Evolutionary conservation across 805 yeast genomes (phyloP).

Genomic region (Wickerhamiella sergipiensis): DNA sequence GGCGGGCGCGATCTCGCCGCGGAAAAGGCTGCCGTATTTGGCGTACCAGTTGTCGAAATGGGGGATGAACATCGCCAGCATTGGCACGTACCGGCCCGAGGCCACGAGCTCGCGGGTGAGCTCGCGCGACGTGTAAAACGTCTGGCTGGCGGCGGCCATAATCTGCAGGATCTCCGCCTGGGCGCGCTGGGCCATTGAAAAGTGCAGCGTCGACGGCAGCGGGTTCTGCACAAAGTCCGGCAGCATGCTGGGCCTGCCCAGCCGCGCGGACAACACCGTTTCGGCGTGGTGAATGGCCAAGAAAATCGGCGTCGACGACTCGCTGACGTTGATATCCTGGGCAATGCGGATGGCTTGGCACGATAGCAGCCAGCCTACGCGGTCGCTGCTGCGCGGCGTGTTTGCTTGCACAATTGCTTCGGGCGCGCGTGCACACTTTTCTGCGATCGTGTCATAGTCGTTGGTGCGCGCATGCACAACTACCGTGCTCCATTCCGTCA

Average conservation of each 20-base stretch:
- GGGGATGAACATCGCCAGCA: constrained; percentile 62
- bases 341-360: constrained; percentile 80
- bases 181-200: constrained; percentile 41
- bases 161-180: constrained; percentile 68
- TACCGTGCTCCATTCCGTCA: constrained; percentile 92
- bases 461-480: constrained; percentile 84
- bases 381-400: constrained; percentile 72
- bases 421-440: constrained; percentile 8
- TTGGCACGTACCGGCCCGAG: constrained; percentile 39
- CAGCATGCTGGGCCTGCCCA: constrained; percentile 67
- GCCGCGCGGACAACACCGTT: constrained; percentile 65
- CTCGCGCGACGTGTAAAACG: constrained; percentile 44
- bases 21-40: constrained; percentile 29
- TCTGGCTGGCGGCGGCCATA: constrained; percentile 69
- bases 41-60: constrained; percentile 66
- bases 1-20: constrained; percentile 32
- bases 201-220: constrained; percentile 19
- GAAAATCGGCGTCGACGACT: constrained; percentile 56
- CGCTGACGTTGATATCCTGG: constrained; percentile 73
- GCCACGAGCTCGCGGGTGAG: constrained; percentile 24
- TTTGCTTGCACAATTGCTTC: constrained; percentile 34
- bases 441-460: constrained; percentile 42
- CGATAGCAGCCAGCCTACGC: constrained; percentile 89
- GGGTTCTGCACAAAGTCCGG: constrained; percentile 49
- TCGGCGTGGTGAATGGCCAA: constrained; percentile 79